Base-by-base conservation (phyloP, 2,329 filamentous ascomycete genomes). In the Byssoonygena ceratinophila region DNA sequence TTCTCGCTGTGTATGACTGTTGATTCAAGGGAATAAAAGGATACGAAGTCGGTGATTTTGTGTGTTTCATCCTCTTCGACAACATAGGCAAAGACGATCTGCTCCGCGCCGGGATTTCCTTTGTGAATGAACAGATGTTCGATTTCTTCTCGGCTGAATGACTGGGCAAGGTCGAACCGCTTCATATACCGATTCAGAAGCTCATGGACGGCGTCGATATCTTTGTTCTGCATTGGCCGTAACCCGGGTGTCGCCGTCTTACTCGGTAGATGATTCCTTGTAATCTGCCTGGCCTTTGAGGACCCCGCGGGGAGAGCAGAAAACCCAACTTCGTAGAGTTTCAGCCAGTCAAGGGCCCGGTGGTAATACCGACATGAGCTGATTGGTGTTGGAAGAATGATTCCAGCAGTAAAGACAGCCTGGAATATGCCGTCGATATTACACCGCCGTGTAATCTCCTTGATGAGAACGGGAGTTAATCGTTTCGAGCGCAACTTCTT, bases 361-460 rank as follows among this genome's bases (percentile, higher is more conserved):
- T 98, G 92, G 71, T 85, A 98, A 75, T 98, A 98, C 58, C 92
- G 82, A 65, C 89, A 94, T 9, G 89, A 95, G 69, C 86, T 90
- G 57, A 98, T 81, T 3, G 92, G 92, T 34, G 84, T 94, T 25
- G 92, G 92, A 1, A 98, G 78, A 36, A 98, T 83, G 18, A 91
- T 83, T 36, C 92, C 92, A 25, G 84, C 92, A 0, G 92, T 98
- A 74, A 96, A 97, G 54, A 98, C 87, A 46, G 91, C 92, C 71
- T 98, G 92, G 78, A 85, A 97, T 59, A 94, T 84, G 53, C 84
- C 86, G 58, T 85, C 77, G 45, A 89, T 72, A 69, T 97, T 94
- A 75, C 88, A 94, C 58, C 89, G 80, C 45, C 92, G 84, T 4
- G 92, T 98, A 61, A 98, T 88, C 68, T 98, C 92, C 70, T 96